Conservation (phyloP, 1,139 yeast genomes). For the Yamadazyma dushanensis region DNA sequence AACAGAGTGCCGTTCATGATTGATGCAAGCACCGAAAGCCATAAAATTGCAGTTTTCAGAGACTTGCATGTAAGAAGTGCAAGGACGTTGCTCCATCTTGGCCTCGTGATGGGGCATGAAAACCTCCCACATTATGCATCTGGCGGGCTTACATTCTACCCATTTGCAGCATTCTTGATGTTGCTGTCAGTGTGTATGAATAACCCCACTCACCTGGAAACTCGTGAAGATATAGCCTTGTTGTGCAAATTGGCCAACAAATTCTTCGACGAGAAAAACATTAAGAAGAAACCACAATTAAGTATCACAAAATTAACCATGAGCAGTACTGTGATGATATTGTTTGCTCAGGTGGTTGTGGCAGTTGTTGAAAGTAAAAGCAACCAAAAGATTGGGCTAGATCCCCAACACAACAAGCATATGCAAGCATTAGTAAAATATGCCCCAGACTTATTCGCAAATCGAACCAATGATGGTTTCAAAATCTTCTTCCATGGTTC, state of each 20-base stretch:
- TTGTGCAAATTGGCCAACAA: conserved; percentile 28
- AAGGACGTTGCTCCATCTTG: conserved; percentile 33
- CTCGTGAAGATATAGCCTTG: conserved; percentile 29
- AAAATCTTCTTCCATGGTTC: conserved; percentile 2
- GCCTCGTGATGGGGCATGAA: conserved; percentile 16
- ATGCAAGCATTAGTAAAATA: conserved; percentile 6
- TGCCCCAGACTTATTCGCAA: conserved; percentile 15
- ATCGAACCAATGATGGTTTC: conserved; percentile 3
- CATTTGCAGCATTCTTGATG: conserved; percentile 37
- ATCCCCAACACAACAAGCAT: conserved; percentile 7
- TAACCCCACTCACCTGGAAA: conserved; percentile 31
- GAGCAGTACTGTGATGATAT: conserved; percentile 19
- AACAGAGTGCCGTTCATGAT: conserved; percentile 36
- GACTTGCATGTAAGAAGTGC: conserved; percentile 37
- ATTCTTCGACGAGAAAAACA: conserved; percentile 8
- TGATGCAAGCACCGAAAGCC: conserved; percentile 17
- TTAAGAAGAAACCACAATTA: neutral
- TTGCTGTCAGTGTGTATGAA: conserved; percentile 34
- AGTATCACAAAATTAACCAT: conserved; percentile 3
- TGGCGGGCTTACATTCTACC: conserved; percentile 35
- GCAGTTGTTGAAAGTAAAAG: conserved; percentile 16
- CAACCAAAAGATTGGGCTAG: conserved; percentile 1
- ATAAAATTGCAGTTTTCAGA: conserved; percentile 24
- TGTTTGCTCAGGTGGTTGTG: conserved; percentile 23
- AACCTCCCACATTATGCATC: conserved; percentile 16